These are phyloP conservation scores for Epichloe amarillans DNA, from an alignment of 2,329 filamentous ascomycete genomes.

Conservation along the genomic window DNA sequence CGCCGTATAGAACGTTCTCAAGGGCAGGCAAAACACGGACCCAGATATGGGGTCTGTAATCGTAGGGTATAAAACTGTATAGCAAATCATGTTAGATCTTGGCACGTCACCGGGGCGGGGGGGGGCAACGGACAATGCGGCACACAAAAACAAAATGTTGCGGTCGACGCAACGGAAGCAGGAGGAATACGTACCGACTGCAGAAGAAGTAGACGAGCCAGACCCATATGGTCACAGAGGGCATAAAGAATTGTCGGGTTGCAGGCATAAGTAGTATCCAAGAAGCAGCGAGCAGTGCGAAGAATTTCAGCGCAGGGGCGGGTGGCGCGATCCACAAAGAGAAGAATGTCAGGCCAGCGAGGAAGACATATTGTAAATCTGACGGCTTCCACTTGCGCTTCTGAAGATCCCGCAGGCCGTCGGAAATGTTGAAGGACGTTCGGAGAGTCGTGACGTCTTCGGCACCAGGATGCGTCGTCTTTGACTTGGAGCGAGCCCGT, in stretches of 20 bases:
- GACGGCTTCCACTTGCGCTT: slow-evolving; percentile 69
- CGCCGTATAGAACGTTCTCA: slow-evolving; percentile 92
- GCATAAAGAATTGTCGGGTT: slow-evolving; percentile 82
- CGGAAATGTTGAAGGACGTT: slow-evolving; percentile 67
- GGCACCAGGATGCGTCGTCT: slow-evolving; percentile 17
- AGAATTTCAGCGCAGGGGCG: slow-evolving; percentile 65
- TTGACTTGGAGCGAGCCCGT: slow-evolving; percentile 27
- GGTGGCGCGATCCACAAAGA: slow-evolving; percentile 72
- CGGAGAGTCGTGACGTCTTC: slow-evolving; percentile 63
- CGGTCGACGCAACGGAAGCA: neutral
- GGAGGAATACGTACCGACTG: slow-evolving; percentile 57
- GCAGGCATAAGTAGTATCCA: slow-evolving; percentile 66
- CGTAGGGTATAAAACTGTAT: slow-evolving; percentile 69
- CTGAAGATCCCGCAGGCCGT: slow-evolving; percentile 64
- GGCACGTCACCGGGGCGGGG: neutral
- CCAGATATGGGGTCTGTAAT: slow-evolving; percentile 88
- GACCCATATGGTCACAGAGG: slow-evolving; percentile 69
- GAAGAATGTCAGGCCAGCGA: slow-evolving; percentile 66
- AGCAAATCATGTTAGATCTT: neutral
- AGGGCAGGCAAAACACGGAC: slow-evolving; percentile 87
- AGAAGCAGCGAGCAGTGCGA: slow-evolving; percentile 52
- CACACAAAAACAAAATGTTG: neutral
- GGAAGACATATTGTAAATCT: slow-evolving; percentile 72
- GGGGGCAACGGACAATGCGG: neutral
- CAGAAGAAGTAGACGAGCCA: slow-evolving; percentile 89